A percentile compares a stretch with the other conserved stretches of the same genome.
phyloP scores from a whole-genome alignment of 495 filamentous ascomycete genomes.

The Letharia columbiana region DNA sequence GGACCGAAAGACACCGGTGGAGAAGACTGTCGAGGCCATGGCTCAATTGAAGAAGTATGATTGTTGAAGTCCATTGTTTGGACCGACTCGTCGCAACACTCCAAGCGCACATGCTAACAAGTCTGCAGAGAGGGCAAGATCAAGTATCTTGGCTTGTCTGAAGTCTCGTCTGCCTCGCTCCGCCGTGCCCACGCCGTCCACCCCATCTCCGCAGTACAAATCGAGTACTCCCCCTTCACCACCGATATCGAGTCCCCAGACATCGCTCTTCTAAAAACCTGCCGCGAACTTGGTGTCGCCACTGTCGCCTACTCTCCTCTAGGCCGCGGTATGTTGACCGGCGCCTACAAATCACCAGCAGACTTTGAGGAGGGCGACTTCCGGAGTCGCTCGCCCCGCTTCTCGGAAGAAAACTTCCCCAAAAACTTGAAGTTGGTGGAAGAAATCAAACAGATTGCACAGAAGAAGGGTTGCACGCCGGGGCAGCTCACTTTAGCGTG shows the following conservation, averaged over 20 bases:
- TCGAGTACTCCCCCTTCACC: conserved; percentile 42
- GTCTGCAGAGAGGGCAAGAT: conserved; percentile 43
- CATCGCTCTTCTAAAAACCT: conserved; percentile 43
- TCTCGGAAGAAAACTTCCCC: conserved; percentile 40
- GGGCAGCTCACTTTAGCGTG: conserved; percentile 45
- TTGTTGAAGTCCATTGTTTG: background rate
- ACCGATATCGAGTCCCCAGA: conserved; percentile 47
- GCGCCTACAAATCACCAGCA: conserved; percentile 28
- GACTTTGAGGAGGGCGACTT: conserved; percentile 32
- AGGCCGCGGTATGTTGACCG: conserved; percentile 39
- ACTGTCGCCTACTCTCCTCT: conserved; percentile 41
- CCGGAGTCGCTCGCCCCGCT: conserved; percentile 38
- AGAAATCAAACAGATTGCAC: conserved; percentile 36
- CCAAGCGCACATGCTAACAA: background rate
- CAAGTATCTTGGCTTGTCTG: conserved; percentile 43
- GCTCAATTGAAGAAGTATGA: conserved; percentile 38
- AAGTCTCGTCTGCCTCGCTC: conserved; percentile 49
- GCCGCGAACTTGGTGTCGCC: conserved; percentile 37
- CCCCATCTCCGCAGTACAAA: conserved; percentile 48
- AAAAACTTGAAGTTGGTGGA: conserved; percentile 40
- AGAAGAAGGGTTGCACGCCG: conserved; percentile 38
- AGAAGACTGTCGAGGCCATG: conserved; percentile 41
- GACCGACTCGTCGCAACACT: background rate
- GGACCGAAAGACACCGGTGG: conserved; percentile 39
- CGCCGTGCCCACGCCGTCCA: conserved; percentile 49